Evolutionary conservation across 257 asterid species (phyloP), one percentile per base, ranked within the genome.

Genomic region (Misopates orontium): DNA sequence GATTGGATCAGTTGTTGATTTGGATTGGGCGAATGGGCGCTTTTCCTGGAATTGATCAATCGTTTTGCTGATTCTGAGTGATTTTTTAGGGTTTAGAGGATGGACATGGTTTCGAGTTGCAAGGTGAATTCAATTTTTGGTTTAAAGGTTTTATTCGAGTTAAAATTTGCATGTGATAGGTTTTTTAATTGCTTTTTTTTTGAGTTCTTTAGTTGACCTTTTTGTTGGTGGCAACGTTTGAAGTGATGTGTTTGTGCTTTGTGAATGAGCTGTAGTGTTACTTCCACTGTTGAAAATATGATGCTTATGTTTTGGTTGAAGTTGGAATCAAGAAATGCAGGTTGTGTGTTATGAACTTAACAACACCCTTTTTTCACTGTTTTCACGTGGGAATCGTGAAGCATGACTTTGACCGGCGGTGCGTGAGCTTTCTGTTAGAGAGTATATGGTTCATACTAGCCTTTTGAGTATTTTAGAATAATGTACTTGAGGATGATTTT

Each of bases 41-140:
- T 65, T 73, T 50, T 71, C 70, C 77, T 66, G 69, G 71, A 67
- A 69, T 51, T 21, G 25, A 55, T 72, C 69, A 62, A 68, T 69
- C 56, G 40, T 20, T 40, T 57, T 71, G 67, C 72, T 61, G 71
- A 64, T 70, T 69, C 70, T 60, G 74, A 73, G 56, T 67, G 66
- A 71, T 67, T 55, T 23, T 44, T 71, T 22, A 55, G 71, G 77
- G 60, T 19, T 70, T 57, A 63, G 65, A 79, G 72, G 78, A 91
- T 91, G 98, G 98, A 91, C 88, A 74, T 82, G 86, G 83, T 73
- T 64, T 78, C 86, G 45, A 82, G 84, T 70, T 89, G 95, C 89
- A 91, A 85, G 96, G 98, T 91, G 62, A 64, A 40, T 62, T 25
- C n/a, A 15, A 10, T 54, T 23, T 42, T 64, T 22, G 36, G 32